Percentiles rank a stretch among this genome's conserved stretches.
Evolutionary conservation across 2,329 filamentous ascomycete genomes (phyloP).

Genomic region (Talaromyces pinophilus): DNA sequence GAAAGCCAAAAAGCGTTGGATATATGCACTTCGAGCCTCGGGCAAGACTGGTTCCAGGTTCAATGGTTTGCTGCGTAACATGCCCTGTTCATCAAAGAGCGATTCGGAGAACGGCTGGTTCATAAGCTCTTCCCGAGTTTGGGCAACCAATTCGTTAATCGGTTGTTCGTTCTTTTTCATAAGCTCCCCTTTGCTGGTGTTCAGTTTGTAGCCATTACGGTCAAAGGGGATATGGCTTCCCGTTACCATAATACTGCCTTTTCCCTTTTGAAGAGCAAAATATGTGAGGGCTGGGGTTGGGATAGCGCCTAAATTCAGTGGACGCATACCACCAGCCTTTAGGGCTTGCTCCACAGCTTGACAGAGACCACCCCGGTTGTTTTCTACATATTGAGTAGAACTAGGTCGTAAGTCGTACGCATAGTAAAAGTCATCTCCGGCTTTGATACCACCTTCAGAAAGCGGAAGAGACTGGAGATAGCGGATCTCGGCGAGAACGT

Average conservation of each 20-base stretch:
- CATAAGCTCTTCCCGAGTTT: conserved; percentile 31
- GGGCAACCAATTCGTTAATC: conserved; percentile 34
- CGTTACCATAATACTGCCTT: conserved; percentile 41
- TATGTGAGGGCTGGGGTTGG: conserved; percentile 37
- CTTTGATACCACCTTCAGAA: conserved; percentile 33
- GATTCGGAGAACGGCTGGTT: conserved; percentile 32
- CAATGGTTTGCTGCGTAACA: conserved; percentile 28
- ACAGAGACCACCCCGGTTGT: conserved; percentile 33
- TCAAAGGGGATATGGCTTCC: conserved; percentile 41
- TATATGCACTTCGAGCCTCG: conserved; percentile 31
- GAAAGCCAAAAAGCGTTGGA: conserved; percentile 36
- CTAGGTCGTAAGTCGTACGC: conserved; percentile 38
- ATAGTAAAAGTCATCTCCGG: conserved; percentile 37
- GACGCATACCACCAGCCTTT: conserved; percentile 32
- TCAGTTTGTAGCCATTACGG: conserved; percentile 40
- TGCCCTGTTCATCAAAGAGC: conserved; percentile 33
- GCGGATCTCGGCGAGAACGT: conserved; percentile 35
- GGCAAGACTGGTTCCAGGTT: conserved; percentile 24
- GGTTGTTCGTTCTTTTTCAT: conserved; percentile 37
- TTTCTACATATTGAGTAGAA: conserved; percentile 34
- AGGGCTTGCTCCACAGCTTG: conserved; percentile 37
- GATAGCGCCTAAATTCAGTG: conserved; percentile 37
- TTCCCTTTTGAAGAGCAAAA: conserved; percentile 33
- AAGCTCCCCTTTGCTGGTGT: conserved; percentile 37
- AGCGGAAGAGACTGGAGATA: conserved; percentile 34